Conservation (phyloP, 2,329 filamentous ascomycete genomes). For the Colletotrichum horii region DNA sequence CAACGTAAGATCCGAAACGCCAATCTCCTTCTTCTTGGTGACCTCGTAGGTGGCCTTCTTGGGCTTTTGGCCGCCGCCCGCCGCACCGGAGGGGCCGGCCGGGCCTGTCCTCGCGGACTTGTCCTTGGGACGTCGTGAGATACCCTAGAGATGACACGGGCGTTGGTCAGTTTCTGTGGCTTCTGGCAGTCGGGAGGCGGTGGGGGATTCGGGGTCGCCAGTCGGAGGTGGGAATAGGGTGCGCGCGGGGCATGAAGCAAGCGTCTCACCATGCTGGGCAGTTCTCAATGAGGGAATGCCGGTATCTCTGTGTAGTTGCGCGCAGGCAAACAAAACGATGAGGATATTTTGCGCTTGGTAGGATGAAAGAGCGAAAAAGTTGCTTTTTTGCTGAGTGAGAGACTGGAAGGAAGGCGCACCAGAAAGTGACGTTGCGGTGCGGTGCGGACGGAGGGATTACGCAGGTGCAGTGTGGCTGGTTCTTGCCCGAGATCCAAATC, state of each 20-base stretch:
- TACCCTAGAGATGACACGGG: slow-evolving; percentile 40
- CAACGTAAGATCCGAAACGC: slow-evolving; percentile 94
- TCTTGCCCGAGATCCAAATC: slow-evolving; percentile 21
- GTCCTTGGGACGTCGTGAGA: slow-evolving; percentile 55
- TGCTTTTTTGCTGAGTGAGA: slow-evolving; percentile 9
- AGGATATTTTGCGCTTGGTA: not conserved
- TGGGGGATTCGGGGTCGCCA: not conserved
- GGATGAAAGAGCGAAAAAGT: slow-evolving; percentile 9
- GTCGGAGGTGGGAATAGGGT: not conserved
- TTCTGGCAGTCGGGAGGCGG: not conserved
- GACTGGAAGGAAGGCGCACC: slow-evolving; percentile 18
- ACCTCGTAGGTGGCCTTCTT: slow-evolving; percentile 97
- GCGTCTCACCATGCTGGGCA: slow-evolving; percentile 27
- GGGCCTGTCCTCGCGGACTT: slow-evolving; percentile 48
- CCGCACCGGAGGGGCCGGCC: slow-evolving; percentile 41
- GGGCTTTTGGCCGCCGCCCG: slow-evolving; percentile 64
- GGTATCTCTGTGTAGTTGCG: slow-evolving; percentile 11
- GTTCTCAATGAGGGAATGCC: slow-evolving; percentile 19
- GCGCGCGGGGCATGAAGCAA: slow-evolving; percentile 19
- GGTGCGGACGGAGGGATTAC: slow-evolving; percentile 22
- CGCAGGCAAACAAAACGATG: not conserved
- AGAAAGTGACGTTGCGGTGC: slow-evolving; percentile 20
- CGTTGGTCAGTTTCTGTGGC: slow-evolving; percentile 2
- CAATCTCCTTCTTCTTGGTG: slow-evolving; percentile 98
- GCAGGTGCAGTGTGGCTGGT: slow-evolving; percentile 24